Percentiles rank a stretch among this genome's conserved stretches.
These are phyloP conservation scores for Pseudognaphalium luteoalbum DNA, from an alignment of 129 eudicot genomes.

Conservation along the genomic window DNA sequence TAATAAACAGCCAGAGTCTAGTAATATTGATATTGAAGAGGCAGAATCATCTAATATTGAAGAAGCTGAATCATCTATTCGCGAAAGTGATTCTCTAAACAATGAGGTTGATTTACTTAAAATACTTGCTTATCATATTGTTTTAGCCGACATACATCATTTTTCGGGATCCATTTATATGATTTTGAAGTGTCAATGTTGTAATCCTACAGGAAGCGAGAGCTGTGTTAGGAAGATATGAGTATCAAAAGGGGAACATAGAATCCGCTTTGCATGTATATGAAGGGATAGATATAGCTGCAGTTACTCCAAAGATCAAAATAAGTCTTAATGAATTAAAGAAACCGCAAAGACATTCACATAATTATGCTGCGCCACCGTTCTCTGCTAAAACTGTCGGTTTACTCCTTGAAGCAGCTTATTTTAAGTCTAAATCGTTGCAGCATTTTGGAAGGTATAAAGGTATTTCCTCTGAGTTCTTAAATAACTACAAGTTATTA, in stretches of 20 bases:
- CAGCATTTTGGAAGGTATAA: constrained; percentile 74
- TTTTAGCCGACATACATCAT: too few relatives aligned
- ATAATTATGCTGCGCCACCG: constrained; percentile 47
- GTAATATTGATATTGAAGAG: not conserved
- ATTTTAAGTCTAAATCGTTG: constrained; percentile 79
- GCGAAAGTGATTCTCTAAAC: constrained; percentile 68
- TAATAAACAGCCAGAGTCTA: constrained; percentile 51
- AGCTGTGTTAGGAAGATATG: constrained; percentile 88
- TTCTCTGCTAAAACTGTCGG: constrained; percentile 72
- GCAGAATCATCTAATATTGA: constrained; percentile 50
- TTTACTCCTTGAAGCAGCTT: constrained; percentile 79
- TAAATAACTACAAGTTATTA: constrained; percentile 20
- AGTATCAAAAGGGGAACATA: constrained; percentile 86
- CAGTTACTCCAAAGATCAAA: constrained; percentile 71
- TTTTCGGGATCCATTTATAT: not conserved
- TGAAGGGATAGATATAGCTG: constrained; percentile 76
- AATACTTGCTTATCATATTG: not conserved
- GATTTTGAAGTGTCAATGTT: not conserved
- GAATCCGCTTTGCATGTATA: constrained; percentile 93
- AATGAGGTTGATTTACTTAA: constrained; percentile 59
- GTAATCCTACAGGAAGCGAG: constrained; percentile 67
- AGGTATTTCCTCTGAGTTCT: constrained; percentile 42
- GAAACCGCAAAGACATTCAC: constrained; percentile 49
- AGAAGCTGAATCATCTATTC: constrained; percentile 90
- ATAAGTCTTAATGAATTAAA: constrained; percentile 51